A percentile compares a stretch with the other conserved stretches of the same genome.
These are phyloP conservation scores for Phoenix dactylifera DNA, from an alignment of 176 grass and related monocot genomes.

Conservation along the genomic window DNA sequence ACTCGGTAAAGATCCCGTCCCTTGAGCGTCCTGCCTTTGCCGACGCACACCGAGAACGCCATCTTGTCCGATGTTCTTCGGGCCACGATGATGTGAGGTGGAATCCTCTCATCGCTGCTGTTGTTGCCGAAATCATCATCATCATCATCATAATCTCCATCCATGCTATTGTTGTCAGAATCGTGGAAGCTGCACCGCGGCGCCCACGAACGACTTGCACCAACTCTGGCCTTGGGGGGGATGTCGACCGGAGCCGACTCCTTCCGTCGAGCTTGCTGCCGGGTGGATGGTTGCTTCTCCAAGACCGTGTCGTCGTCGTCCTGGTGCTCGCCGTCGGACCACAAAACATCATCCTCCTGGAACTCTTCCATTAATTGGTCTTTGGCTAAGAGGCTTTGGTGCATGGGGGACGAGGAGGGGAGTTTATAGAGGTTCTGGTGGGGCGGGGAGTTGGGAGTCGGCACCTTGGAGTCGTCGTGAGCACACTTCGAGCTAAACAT, in stretches of 20 bases:
- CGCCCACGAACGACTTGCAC: constrained; percentile 33
- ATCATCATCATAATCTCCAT: constrained; percentile 3
- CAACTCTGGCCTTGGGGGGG: not conserved
- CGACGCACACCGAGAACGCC: constrained; percentile 57
- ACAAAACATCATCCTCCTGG: constrained; percentile 50
- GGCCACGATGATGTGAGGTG: constrained; percentile 36
- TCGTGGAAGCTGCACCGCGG: not conserved
- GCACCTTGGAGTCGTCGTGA: constrained; percentile 27
- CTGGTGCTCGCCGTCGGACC: constrained; percentile 6
- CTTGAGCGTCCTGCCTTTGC: constrained; percentile 80
- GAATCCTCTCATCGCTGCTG: not conserved
- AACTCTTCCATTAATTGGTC: constrained; percentile 60
- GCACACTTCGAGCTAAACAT: constrained; percentile 20
- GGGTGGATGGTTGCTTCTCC: too few species aligned
- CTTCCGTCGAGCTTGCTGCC: too few species aligned
- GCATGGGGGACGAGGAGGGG: not conserved
- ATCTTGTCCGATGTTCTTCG: constrained; percentile 14
- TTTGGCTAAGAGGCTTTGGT: constrained; percentile 5
- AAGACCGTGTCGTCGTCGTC: too few species aligned
- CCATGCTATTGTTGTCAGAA: too few species aligned
- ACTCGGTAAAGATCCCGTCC: constrained; percentile 50
- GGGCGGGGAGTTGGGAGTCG: not conserved
- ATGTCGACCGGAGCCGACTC: constrained; percentile 24
- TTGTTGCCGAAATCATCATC: not conserved
- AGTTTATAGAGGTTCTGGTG: constrained; percentile 28